A percentile compares a stretch with the other conserved stretches of the same genome.
Conservation (phyloP, 345 rosid genomes). For the Pugionium dolabratum region DNA sequence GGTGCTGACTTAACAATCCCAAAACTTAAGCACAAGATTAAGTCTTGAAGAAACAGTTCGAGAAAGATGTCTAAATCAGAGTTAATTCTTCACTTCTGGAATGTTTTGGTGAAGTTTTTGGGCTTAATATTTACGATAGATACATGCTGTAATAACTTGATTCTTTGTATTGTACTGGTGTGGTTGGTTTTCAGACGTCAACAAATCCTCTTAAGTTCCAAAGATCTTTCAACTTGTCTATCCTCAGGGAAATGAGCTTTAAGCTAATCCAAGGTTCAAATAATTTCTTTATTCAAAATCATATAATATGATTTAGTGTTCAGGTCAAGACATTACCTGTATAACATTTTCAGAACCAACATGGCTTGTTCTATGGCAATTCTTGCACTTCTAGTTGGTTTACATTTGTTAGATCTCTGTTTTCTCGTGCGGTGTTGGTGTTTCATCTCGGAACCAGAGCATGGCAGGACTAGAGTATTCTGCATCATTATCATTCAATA, state of each 20-base stretch:
- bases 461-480: constrained; percentile 53
- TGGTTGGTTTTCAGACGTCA: constrained; percentile 27
- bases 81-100: constrained; percentile 1
- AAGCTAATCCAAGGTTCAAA: not conserved
- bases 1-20: constrained; percentile 78
- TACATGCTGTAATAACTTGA: constrained; percentile 25
- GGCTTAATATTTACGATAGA: constrained; percentile 5
- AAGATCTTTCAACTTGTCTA: not conserved
- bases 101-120: not conserved
- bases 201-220: not conserved
- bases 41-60: constrained; percentile 42
- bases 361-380: constrained; percentile 7
- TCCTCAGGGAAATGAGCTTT: not conserved
- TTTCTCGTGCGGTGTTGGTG: constrained; percentile 39
- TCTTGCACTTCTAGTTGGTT: constrained; percentile 7
- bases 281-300: constrained; percentile 5
- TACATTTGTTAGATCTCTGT: constrained; percentile 41
- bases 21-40: constrained; percentile 48
- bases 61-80: constrained; percentile 18
- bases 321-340: not conserved
- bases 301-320: not conserved
- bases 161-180: constrained; percentile 25
- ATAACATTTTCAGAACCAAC: constrained; percentile 7
- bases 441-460: constrained; percentile 46
- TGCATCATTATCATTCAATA: constrained; percentile 34